Conservation (phyloP, 352 stramenopile genomes). For the Peronospora destructor region DNA sequence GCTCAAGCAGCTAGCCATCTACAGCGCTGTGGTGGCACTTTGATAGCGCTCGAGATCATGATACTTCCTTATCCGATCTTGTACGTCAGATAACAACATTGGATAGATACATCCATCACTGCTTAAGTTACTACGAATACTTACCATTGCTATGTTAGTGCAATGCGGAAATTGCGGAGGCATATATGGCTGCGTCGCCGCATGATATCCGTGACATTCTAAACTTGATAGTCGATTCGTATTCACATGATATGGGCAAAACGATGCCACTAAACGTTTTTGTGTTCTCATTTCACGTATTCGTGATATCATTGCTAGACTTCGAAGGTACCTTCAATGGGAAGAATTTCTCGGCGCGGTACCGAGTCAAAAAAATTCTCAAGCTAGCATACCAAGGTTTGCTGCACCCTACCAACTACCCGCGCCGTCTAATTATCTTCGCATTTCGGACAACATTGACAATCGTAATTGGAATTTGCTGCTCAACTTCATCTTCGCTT, state of each 20-base stretch:
- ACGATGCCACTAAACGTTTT: conserved; percentile 77
- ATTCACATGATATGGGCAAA: conserved; percentile 56
- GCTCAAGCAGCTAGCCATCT: conserved; percentile 59
- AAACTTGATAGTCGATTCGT: conserved; percentile 75
- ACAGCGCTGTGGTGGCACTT: conserved; percentile 57
- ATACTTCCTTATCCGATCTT: conserved; percentile 61
- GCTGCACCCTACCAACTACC: conserved; percentile 39
- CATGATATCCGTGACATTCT: conserved; percentile 64
- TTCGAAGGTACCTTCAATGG: conserved; percentile 65
- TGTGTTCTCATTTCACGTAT: conserved; percentile 71
- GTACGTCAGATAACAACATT: conserved; percentile 12
- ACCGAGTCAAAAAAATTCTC: conserved; percentile 55
- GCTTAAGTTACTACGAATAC: neutral
- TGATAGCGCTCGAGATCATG: conserved; percentile 54
- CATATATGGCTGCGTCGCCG: conserved; percentile 46
- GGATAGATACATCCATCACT: neutral
- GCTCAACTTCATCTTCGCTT: conserved; percentile 64
- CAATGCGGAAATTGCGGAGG: conserved; percentile 42
- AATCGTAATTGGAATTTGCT: conserved; percentile 51
- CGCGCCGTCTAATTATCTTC: conserved; percentile 40
- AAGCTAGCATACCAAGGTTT: conserved; percentile 35
- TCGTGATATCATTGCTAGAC: conserved; percentile 52
- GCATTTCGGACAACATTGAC: conserved; percentile 57
- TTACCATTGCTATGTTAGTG: conserved; percentile 20
- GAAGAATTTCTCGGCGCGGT: conserved; percentile 54